phyloP scores from a whole-genome alignment of 805 yeast genomes.

The Starmerella davenportii region DNA sequence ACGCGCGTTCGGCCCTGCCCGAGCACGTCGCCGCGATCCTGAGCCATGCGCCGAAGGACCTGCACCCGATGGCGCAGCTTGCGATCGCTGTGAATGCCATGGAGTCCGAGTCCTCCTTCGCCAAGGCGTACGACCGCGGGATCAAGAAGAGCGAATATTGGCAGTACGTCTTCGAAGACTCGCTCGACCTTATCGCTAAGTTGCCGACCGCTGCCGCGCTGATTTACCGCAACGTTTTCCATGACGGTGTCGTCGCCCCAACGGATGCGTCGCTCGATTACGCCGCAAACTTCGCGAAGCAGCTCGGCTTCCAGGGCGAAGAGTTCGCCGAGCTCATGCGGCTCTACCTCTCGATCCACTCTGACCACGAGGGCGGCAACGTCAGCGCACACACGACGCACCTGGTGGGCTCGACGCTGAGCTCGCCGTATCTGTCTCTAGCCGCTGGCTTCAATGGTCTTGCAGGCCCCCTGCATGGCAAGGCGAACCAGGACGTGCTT shows the following conservation, averaged over 20 bases:
- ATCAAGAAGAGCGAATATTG: slow-evolving; percentile 67
- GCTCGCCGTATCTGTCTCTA: slow-evolving; percentile 58
- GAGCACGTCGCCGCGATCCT: slow-evolving; percentile 56
- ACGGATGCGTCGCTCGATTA: slow-evolving; percentile 33
- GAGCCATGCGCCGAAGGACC: slow-evolving; percentile 53
- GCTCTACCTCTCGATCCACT: slow-evolving; percentile 62
- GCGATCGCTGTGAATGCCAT: slow-evolving; percentile 67
- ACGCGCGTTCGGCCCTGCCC: slow-evolving; percentile 62
- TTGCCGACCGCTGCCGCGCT: slow-evolving; percentile 65
- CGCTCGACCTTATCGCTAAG: slow-evolving; percentile 63
- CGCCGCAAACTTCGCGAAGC: slow-evolving; percentile 47
- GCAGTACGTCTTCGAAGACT: slow-evolving; percentile 68
- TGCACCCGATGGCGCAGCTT: slow-evolving; percentile 85
- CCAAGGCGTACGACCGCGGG: slow-evolving; percentile 73
- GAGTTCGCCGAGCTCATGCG: slow-evolving; percentile 62
- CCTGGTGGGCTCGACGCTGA: slow-evolving; percentile 65
- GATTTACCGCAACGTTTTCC: slow-evolving; percentile 69
- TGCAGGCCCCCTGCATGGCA: slow-evolving; percentile 78
- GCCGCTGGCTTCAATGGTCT: slow-evolving; percentile 74
- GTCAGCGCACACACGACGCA: slow-evolving; percentile 79
- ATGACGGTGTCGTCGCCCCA: slow-evolving; percentile 46
- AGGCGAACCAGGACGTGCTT: slow-evolving; percentile 75
- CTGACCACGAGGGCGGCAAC: slow-evolving; percentile 84
- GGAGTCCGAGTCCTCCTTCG: slow-evolving; percentile 66
- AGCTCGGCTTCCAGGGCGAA: slow-evolving; percentile 41